Percentiles rank a stretch among this genome's conserved stretches.
These are phyloP conservation scores for Boletus pseudopeckii DNA, from an alignment of 768 basidiomycete species.

Conservation along the genomic window DNA sequence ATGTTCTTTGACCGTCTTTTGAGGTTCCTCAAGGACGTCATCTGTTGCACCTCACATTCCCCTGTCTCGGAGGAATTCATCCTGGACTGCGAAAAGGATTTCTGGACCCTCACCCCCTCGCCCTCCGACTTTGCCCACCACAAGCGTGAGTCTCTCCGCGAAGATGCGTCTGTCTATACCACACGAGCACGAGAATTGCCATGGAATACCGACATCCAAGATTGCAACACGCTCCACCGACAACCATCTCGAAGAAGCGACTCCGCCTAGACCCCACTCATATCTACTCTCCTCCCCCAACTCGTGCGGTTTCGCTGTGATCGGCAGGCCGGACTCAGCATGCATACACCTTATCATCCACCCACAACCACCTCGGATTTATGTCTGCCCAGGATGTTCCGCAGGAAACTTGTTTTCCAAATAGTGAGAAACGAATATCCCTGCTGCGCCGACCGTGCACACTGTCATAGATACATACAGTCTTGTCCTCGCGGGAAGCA, in stretches of 20 bases:
- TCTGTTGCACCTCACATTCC: conserved; percentile 37
- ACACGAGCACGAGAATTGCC: conserved; percentile 22
- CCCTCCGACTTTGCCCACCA: background rate
- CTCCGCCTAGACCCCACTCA: conserved; percentile 1
- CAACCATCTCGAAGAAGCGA: conserved; percentile 22
- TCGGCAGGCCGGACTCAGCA: conserved; percentile 15
- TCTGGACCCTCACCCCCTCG: conserved; percentile 33
- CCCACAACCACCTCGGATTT: background rate
- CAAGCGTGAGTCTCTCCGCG: background rate
- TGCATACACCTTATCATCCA: conserved; percentile 4
- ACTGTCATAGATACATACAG: conserved; percentile 48
- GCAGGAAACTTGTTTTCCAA: conserved; percentile 43
- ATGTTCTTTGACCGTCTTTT: conserved; percentile 74
- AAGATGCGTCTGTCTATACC: background rate
- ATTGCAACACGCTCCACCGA: conserved; percentile 16
- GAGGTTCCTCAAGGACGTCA: conserved; percentile 52
- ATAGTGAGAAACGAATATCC: conserved; percentile 48
- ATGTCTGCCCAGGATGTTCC: background rate
- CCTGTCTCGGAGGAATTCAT: conserved; percentile 51
- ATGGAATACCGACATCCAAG: conserved; percentile 19
- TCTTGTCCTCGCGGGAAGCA: conserved; percentile 52
- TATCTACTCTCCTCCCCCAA: background rate
- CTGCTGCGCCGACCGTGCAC: conserved; percentile 44
- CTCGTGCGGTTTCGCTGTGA: background rate
- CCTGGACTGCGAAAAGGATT: conserved; percentile 60